Evolutionary conservation across 2,329 filamentous ascomycete genomes (phyloP).

Genomic region (Macrophomina pseudophaseolina): DNA sequence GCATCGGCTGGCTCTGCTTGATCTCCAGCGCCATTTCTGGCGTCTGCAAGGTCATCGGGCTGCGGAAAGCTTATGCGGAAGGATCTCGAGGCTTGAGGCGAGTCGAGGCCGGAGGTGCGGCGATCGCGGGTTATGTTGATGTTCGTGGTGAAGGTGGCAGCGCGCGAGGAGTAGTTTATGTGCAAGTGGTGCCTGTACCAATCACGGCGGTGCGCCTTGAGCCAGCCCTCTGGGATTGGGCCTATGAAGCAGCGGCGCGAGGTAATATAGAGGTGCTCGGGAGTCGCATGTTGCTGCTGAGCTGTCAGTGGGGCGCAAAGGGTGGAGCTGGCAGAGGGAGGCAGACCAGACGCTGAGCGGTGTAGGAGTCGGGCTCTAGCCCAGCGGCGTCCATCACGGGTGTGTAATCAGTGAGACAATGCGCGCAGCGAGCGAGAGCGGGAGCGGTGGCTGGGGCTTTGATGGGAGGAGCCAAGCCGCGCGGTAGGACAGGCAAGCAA

Average conservation of each 20-base stretch:
- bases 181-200: conserved; percentile 63
- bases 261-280: conserved; percentile 66
- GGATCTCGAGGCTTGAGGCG: conserved; percentile 44
- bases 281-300: conserved; percentile 62
- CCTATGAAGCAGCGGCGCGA: conserved; percentile 68
- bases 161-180: conserved; percentile 50
- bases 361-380: conserved; percentile 54
- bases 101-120: conserved; percentile 48
- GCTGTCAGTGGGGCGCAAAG: conserved; percentile 27
- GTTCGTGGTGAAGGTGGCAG: conserved; percentile 59
- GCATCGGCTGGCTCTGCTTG: background rate
- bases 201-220: conserved; percentile 65
- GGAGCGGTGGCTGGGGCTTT: background rate
- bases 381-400: conserved; percentile 18
- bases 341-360: conserved; percentile 53
- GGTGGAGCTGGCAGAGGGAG: background rate
- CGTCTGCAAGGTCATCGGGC: conserved; percentile 43
- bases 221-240: conserved; percentile 68
- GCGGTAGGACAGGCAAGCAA: background rate
- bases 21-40: conserved; percentile 34
- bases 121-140: conserved; percentile 50
- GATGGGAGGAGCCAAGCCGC: background rate
- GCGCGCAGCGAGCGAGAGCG: conserved; percentile 3
- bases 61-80: conserved; percentile 51
- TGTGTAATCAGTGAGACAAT: conserved; percentile 10